Evolutionary conservation across 1,139 yeast species (phyloP), one percentile per base, ranked within the genome.

Genomic region (Suhomyces choctaworum): DNA sequence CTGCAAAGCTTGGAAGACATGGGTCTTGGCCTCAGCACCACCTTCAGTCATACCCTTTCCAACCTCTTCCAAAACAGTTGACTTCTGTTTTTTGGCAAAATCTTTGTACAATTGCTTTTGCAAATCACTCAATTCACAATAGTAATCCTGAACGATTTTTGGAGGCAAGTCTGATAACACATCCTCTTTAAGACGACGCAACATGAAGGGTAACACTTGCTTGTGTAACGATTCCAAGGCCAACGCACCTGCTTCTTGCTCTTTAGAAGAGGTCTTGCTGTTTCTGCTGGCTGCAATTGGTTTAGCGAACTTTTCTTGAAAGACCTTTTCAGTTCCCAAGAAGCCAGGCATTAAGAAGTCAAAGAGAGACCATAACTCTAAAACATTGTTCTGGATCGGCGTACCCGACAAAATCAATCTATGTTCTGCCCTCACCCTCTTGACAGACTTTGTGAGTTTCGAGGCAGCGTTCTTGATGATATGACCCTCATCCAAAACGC

Each of bases 311-410:
- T 92, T 82, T 45, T 90, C 97, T 51, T 90, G 95, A 66, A 94
- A 94, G 29, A 84, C 76, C 60, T 89, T 92, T 55, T 94, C 98
- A 2, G 96, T 83, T 12, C 98, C 99, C 50, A 94, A 70, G 57
- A 92, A 94, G 1, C 98, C 99, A 1, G 99, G 99, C 98, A 94
- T 94, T 58, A 94, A 71, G 59, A 89, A 94, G 59, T 94, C 98
- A 68, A 94, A 94, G 50, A 94, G 68, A 2, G 98, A 92, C 98
- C 98, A 94, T 42, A 94, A 67, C 58, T 94, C 99, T 31, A 94
- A 73, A 1, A 94, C 98, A 54, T 94, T 92, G 54, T 94, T 94
- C 60, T 94, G 99, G 51, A 94, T 92, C 16, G 99, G 99, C 0
- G 99, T 94, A 50, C 99, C 99, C 0, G 97, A 86, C 40, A 94